Percentiles rank a stretch among this genome's conserved stretches.
phyloP scores from a whole-genome alignment of 2,329 filamentous ascomycete species.

The Colletotrichum truncatum region DNA sequence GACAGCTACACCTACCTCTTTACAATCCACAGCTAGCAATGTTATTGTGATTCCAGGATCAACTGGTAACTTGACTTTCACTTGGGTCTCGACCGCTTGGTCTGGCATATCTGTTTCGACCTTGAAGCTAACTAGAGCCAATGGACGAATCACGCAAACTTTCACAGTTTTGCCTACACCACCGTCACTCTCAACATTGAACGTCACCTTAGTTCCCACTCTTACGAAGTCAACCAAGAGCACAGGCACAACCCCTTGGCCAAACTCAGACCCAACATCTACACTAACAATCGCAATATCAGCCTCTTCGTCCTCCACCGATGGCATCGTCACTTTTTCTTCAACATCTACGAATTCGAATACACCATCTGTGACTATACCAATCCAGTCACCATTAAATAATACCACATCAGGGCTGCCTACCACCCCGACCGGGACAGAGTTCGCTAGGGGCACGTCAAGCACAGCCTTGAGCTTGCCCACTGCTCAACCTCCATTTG shows the following conservation, averaged over 20 bases:
- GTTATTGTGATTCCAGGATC: not conserved
- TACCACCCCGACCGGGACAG: not conserved
- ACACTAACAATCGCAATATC: too few species aligned
- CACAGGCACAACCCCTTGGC: not conserved
- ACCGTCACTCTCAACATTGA: not conserved
- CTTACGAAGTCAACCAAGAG: not conserved
- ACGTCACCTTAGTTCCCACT: not conserved
- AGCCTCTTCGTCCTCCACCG: not conserved
- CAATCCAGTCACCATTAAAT: not conserved
- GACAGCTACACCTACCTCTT: not conserved
- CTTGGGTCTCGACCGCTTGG: not conserved
- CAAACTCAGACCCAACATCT: not conserved
- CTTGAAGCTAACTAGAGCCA: not conserved
- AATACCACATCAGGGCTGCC: not conserved
- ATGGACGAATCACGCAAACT: not conserved
- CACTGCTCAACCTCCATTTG: too few species aligned
- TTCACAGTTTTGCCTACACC: not conserved
- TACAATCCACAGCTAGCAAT: conserved; percentile 2
- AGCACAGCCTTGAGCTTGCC: too few species aligned
- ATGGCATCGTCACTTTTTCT: not conserved
- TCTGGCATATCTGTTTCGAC: not conserved
- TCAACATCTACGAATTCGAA: not conserved
- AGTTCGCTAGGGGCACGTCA: too few species aligned
- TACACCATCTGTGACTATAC: not conserved
- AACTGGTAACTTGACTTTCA: not conserved